A percentile compares a stretch with the other conserved stretches of the same genome.
phyloP scores from a whole-genome alignment of 441 rosid genomes.

The Erysimum cheiri region DNA sequence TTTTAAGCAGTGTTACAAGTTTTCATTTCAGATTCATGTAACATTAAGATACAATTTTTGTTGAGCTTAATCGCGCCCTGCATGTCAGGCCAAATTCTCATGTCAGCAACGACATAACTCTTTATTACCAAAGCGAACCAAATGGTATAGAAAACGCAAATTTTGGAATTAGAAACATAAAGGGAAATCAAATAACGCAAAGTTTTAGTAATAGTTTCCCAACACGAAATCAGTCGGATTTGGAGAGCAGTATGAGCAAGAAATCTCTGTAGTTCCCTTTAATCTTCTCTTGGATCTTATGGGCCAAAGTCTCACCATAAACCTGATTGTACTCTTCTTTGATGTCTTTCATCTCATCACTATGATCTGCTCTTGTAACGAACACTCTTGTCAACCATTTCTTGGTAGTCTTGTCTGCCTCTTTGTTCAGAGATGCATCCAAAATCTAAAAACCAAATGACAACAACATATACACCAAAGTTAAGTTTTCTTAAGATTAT shows the following conservation, averaged over 20 bases:
- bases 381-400: slow-evolving; percentile 75
- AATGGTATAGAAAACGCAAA: slow-evolving; percentile 15
- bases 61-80: neutral
- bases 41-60: neutral
- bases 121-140: slow-evolving; percentile 33
- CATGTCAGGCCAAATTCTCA: neutral
- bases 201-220: neutral
- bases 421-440: slow-evolving; percentile 61
- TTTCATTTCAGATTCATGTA: neutral
- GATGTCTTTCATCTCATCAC: slow-evolving; percentile 62
- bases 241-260: slow-evolving; percentile 61
- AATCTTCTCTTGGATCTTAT: slow-evolving; percentile 58
- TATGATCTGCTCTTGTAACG: slow-evolving; percentile 66
- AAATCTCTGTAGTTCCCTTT: slow-evolving; percentile 84
- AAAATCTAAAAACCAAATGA: slow-evolving; percentile 53
- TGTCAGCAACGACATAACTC: slow-evolving; percentile 6
- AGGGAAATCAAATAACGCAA: slow-evolving; percentile 13
- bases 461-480: neutral
- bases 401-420: slow-evolving; percentile 58
- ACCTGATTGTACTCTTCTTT: slow-evolving; percentile 52
- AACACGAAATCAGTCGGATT: slow-evolving; percentile 45
- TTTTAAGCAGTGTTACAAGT: neutral
- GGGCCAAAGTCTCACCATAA: slow-evolving; percentile 54
- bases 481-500: too few relatives aligned
- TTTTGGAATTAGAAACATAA: slow-evolving; percentile 18